Evolutionary conservation across 78 protist species (phyloP).

Genomic region (Polysphondylium violaceum): DNA sequence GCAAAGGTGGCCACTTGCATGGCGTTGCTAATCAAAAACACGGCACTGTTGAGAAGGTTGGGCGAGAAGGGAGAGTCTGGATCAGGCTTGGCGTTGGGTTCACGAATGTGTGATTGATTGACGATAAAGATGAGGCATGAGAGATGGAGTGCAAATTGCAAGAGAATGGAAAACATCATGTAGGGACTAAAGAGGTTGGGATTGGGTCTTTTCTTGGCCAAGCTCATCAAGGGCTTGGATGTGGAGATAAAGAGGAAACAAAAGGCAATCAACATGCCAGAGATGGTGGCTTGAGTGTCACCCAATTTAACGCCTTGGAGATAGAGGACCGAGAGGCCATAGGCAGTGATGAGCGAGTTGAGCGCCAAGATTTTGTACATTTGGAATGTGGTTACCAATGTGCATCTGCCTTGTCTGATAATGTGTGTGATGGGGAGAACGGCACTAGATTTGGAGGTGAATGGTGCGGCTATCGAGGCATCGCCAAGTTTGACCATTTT

Average conservation of each 20-base stretch:
- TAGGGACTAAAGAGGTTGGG: constrained; percentile 87
- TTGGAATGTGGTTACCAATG: constrained; percentile 97
- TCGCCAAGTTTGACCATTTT: constrained; percentile 84
- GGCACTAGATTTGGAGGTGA: constrained; percentile 90
- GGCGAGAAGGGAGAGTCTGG: constrained; percentile 92
- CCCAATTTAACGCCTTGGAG: constrained; percentile 96
- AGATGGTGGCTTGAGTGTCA: constrained; percentile 93
- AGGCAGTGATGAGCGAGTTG: constrained; percentile 96
- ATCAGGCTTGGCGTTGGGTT: neutral
- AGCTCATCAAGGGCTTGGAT: constrained; percentile 81
- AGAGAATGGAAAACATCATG: constrained; percentile 84
- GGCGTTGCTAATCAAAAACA: constrained; percentile 82
- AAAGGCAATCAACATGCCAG: constrained; percentile 87
- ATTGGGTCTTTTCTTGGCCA: constrained; percentile 86
- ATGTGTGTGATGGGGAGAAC: constrained; percentile 83
- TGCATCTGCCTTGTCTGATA: constrained; percentile 94
- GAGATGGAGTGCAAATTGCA: constrained; percentile 93
- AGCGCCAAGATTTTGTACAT: constrained; percentile 97
- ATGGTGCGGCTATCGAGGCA: constrained; percentile 98
- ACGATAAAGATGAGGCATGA: constrained; percentile 53
- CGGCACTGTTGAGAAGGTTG: constrained; percentile 85
- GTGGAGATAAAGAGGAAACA: constrained; percentile 95
- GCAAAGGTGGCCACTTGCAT: constrained; percentile 93
- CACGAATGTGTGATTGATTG: neutral
- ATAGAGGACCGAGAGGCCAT: constrained; percentile 92